Base-by-base conservation (phyloP, 83 land plant species). In the Diphasiastrum complanatum region DNA sequence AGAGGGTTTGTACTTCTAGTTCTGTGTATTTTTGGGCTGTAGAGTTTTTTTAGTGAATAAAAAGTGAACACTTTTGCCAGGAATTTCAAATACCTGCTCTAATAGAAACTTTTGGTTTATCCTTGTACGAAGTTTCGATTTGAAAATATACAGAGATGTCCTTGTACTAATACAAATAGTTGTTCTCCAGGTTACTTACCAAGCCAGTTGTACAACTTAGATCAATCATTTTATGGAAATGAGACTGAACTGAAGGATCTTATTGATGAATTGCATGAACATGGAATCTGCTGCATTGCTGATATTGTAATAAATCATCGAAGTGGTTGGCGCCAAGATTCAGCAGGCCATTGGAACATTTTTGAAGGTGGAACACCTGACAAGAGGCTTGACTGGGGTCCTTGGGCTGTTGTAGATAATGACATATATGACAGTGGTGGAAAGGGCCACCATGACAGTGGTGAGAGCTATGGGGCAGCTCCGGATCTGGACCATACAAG, bases 401-500 rank as follows among this genome's bases (percentile, higher is more conserved):
- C 83, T 26, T 51, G 62, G 71, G 73, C 79, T 75, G 46, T 71
- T 37, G 74, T 30, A 31, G 62, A 33, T 28, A 47, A 68, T 59
- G 65, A 60, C 47, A 11, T 46, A 12, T 64, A 49, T 63, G 78
- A 77, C 58, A 63, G 31, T 43, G 83, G 51, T 18, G 83, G 87
- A 33, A 47, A 37, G 0, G 87, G 87, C 2, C 65, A 57, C 36
- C 67, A 76, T 18, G 65, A 83, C 57, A 66, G 83, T 24, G 91
- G 91, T 30, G 79, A 64, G 19, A 76, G 48, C 63, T 82, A 46
- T 51, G 64, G 41, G 0, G 70, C 74, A 2, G 86, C 90, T 4
- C 90, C 90, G 1, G 90, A 85, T 65, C 60, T 85, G 3, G 90
- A 82, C 49, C 90, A 82, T 54, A 60, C 82, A 12, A 85, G 79